These are phyloP conservation scores for Paramecium primaurelia DNA, from an alignment of 73 alveolate genomes.

Conservation along the genomic window DNA sequence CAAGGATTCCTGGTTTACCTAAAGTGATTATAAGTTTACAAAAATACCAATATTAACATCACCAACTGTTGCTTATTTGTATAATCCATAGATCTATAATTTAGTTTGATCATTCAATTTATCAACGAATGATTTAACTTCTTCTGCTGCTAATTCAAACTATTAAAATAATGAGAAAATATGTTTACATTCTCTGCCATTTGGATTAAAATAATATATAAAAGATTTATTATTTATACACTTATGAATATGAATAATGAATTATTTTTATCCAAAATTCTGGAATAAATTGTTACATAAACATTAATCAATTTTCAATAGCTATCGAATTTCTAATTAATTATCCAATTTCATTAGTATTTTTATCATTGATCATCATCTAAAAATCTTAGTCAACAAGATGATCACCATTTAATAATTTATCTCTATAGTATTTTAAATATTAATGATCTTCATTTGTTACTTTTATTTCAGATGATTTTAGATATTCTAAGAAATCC, in stretches of 20 bases:
- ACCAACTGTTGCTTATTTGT: slow-evolving; percentile 91
- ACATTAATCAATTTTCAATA: not conserved
- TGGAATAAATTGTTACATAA: not conserved
- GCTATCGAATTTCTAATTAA: not conserved
- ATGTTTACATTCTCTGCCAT: slow-evolving; percentile 46
- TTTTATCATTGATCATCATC: not conserved
- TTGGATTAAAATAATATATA: not conserved
- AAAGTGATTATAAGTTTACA: not conserved
- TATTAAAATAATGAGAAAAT: not conserved
- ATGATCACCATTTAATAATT: not conserved
- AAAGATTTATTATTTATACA: not conserved
- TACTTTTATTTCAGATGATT: not conserved
- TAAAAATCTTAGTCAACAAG: not conserved
- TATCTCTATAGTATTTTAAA: not conserved
- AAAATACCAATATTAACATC: slow-evolving; percentile 75
- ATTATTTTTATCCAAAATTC: not conserved
- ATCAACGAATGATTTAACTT: slow-evolving; percentile 64
- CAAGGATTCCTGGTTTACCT: slow-evolving; percentile 88
- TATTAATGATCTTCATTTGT: not conserved
- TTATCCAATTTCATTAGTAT: not conserved
- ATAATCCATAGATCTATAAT: slow-evolving; percentile 81
- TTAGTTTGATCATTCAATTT: slow-evolving; percentile 71
- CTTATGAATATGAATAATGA: not conserved
- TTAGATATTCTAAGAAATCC: not conserved
- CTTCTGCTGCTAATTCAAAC: slow-evolving; percentile 72